Evolutionary conservation across 345 rosid species (phyloP).

Genomic region (Cardamine occulta): DNA sequence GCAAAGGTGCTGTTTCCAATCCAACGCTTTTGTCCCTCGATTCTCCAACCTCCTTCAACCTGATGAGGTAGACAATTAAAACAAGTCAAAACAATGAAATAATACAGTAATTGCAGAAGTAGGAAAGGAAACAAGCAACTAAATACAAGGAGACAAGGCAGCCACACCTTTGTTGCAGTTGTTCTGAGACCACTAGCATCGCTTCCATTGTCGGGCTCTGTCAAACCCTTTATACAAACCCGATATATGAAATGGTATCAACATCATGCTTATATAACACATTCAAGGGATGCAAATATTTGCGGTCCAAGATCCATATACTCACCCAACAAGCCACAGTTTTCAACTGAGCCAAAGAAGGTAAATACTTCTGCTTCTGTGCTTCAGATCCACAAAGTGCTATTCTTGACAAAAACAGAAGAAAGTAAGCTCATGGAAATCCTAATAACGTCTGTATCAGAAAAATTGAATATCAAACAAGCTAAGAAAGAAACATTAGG

Average conservation of each 20-base stretch:
- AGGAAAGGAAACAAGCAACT: conserved; percentile 26
- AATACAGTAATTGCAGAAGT: background rate
- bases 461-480: background rate
- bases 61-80: conserved; percentile 38
- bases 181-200: conserved; percentile 87
- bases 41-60: conserved; percentile 92
- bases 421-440: conserved; percentile 8
- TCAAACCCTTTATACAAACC: conserved; percentile 66
- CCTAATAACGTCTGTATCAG: background rate
- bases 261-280: conserved; percentile 11
- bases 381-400: conserved; percentile 92
- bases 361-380: conserved; percentile 82
- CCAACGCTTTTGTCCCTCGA: conserved; percentile 97
- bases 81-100: conserved; percentile 22
- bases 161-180: conserved; percentile 78
- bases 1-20: conserved; percentile 98
- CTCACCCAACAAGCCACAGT: conserved; percentile 92
- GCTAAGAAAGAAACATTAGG: conserved; percentile 1
- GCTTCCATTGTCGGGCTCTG: conserved; percentile 96
- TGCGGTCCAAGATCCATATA: conserved; percentile 6
- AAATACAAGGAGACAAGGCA: conserved; percentile 10
- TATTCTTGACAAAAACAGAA: conserved; percentile 51
- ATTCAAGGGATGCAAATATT: conserved; percentile 15
- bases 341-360: conserved; percentile 74
- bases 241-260: conserved; percentile 28